Conservation (phyloP, 176 grass and related monocot species). For the Metroxylon sagu region DNA sequence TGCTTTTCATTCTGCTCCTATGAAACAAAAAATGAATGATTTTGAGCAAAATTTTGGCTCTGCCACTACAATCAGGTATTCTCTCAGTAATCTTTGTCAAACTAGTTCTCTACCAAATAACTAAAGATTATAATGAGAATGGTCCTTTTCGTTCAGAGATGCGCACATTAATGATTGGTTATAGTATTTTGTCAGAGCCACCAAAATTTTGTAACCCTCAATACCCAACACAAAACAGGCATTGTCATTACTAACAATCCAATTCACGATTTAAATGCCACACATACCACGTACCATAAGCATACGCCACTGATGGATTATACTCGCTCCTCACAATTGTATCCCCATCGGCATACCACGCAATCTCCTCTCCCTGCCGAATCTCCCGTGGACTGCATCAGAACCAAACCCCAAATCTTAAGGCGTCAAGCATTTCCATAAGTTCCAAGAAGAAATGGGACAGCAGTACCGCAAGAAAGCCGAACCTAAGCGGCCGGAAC, state of each 20-base stretch:
- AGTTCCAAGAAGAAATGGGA: constrained; percentile 5
- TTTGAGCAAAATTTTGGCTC: too few species aligned
- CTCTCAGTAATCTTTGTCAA: too few species aligned
- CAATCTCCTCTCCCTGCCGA: constrained; percentile 93
- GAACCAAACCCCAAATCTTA: constrained; percentile 29
- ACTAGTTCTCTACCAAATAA: too few species aligned
- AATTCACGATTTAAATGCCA: constrained; percentile 4
- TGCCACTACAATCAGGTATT: too few species aligned
- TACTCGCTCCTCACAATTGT: constrained; percentile 89
- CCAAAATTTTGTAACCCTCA: too few species aligned
- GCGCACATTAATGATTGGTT: too few species aligned
- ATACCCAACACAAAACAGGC: not conserved
- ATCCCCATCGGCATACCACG: constrained; percentile 96
- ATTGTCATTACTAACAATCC: not conserved
- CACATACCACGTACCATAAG: constrained; percentile 68
- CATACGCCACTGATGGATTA: constrained; percentile 70
- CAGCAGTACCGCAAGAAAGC: not conserved
- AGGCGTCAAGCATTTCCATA: too few species aligned
- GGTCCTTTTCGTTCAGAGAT: too few species aligned
- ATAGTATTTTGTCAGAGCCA: too few species aligned
- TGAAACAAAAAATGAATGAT: too few species aligned
- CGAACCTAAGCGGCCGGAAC: constrained; percentile 91
- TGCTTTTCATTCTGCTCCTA: too few species aligned
- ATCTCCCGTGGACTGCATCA: constrained; percentile 86
- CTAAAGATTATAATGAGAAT: too few species aligned